These are phyloP conservation scores for Lithocarpus polystachyus DNA, from an alignment of 306 rosid species.

Conservation along the genomic window DNA sequence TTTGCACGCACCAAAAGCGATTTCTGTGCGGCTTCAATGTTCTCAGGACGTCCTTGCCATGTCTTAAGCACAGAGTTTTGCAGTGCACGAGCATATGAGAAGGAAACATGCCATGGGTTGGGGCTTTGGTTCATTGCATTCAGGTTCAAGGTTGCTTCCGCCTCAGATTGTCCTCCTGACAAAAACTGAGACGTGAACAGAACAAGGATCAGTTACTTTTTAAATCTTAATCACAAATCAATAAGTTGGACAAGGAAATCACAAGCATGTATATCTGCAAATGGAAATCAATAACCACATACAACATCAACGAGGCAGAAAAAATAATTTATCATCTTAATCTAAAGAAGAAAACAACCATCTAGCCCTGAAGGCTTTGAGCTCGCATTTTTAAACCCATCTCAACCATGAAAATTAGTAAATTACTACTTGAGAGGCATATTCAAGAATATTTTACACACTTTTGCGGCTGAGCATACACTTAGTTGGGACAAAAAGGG, in stretches of 20 bases:
- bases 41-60: conserved; percentile 91
- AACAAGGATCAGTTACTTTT: conserved; percentile 1
- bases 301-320: conserved; percentile 1
- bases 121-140: conserved; percentile 98
- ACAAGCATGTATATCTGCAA: not conserved
- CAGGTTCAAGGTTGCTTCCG: conserved; percentile 83
- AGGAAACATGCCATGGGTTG: conserved; percentile 99
- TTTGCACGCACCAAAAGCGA: conserved; percentile 86
- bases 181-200: conserved; percentile 54
- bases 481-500: not conserved
- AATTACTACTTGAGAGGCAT: not conserved
- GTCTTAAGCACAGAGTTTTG: conserved; percentile 91
- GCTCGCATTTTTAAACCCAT: not conserved
- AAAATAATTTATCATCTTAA: not conserved
- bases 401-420: conserved; percentile 2
- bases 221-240: not conserved
- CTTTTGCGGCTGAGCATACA: not conserved
- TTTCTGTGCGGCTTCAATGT: conserved; percentile 71
- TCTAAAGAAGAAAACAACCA: not conserved
- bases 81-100: conserved; percentile 95
- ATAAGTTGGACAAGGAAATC: not conserved
- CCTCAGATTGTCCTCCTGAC: conserved; percentile 99
- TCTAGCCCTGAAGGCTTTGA: not conserved
- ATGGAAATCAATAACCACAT: not conserved
- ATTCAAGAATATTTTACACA: not conserved